Evolutionary conservation across 1,284 basidiomycete genomes (phyloP).

Genomic region (Neonothopanus nambi): DNA sequence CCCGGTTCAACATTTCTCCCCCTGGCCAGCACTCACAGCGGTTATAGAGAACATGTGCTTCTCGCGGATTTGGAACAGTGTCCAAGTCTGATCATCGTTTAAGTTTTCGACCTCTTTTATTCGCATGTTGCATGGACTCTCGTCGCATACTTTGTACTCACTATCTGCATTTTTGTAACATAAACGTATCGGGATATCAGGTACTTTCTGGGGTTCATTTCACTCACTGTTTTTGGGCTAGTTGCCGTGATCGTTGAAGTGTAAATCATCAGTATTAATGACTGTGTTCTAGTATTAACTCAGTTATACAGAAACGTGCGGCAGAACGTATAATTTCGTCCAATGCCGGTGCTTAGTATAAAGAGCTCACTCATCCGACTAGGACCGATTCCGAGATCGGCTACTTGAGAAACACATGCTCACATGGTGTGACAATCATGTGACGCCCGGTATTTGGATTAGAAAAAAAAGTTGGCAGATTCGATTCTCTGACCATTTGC

Average conservation of each 20-base stretch:
- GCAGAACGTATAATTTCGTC: no score
- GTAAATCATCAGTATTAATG: no score
- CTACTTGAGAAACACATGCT: not conserved
- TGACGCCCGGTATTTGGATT: no score
- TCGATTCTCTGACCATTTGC: slow-evolving; percentile 8
- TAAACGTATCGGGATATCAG: slow-evolving; percentile 1
- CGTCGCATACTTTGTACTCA: slow-evolving; percentile 6
- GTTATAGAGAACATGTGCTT: slow-evolving; percentile 39
- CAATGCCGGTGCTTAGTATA: no score
- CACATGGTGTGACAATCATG: not conserved
- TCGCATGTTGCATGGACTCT: slow-evolving; percentile 21
- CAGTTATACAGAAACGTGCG: no score
- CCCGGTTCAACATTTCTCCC: not conserved
- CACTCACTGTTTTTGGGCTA: no score
- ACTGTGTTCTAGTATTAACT: no score
- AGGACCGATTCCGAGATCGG: no score
- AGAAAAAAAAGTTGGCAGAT: not conserved
- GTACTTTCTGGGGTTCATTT: not conserved
- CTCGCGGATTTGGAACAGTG: slow-evolving; percentile 53
- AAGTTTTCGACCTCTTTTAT: slow-evolving; percentile 20
- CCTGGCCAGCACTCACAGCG: slow-evolving; percentile 38
- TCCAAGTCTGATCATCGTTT: slow-evolving; percentile 58
- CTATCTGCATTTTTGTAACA: slow-evolving; percentile 1
- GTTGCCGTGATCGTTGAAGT: no score
- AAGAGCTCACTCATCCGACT: no score